Base-by-base conservation (phyloP, 345 rosid species). In the Citrus australasica region DNA sequence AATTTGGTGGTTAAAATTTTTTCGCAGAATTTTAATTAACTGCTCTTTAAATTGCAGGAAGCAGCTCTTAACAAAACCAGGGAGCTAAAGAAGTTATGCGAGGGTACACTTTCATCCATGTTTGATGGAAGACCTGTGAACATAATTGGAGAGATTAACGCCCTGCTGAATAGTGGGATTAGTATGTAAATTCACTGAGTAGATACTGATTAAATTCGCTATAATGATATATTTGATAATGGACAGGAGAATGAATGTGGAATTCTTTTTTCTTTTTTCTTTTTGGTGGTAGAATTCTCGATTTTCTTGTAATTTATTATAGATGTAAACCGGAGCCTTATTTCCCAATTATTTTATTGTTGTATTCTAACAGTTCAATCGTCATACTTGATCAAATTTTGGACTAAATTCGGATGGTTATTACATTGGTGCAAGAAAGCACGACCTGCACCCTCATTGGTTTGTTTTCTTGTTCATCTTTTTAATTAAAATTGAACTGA, bases 71-170 rank as follows among this genome's bases (percentile, higher is more conserved):
- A 62, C 28, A 92, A 91, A 89, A 90, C 95, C 82, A 89, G 93
- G 86, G 94, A 90, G 86, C 90, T 94, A 79, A 96, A 96, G 90
- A 92, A 88, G 81, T 87, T 92, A 27, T 89, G 98, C 25, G 99
- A 92, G 87, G 89, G 85, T 42, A 88, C 92, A n/a, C 94, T 94
- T 62, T 92, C 99, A 21, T 85, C 97, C 78, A 83, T 94, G 82
- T 96, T 94, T 75, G 97, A 96, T 40, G 99, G 99, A 83, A 90
- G 99, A 79, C 99, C 99, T 16, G 99, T 94, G 64, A 88, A 96
- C 81, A 89, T 96, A 79, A 94, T 95, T 37, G 99, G 99, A 79
- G 98, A 94, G 88, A 94, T 96, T 82, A 96, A 91, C 79, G 83
- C 99, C 46, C 76, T 96, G 79, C 80, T 96, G 90, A 92, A 80